Evolutionary conservation across 768 basidiomycete species (phyloP), one percentile per base, ranked within the genome.

Genomic region (Leccinum longicurvipes): DNA sequence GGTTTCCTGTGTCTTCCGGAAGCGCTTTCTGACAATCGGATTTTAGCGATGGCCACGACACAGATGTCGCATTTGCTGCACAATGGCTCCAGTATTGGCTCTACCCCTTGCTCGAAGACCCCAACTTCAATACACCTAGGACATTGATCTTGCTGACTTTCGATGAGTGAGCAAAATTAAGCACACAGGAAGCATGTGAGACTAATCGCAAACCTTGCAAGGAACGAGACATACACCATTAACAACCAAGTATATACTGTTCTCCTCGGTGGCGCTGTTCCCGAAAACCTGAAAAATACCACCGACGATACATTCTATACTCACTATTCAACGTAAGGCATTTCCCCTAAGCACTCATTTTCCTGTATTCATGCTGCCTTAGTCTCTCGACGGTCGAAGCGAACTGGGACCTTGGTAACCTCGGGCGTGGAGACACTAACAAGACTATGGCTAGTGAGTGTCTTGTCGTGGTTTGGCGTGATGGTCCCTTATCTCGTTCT

Each of bases 141-240:
- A 85, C 84, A 0, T 72, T 86, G 50, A 79, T 87, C 59, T 59
- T 85, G 5, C 63, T 85, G 46, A 85, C 82, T 0, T 86, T 85
- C 53, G 85, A 87, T 53, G 83, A 86, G 67, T 81, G 70, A 56
- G 77, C 74, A 53, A 58, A 58, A 14, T 48, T 24, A 19, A 34
- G 21, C 14, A 36, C 31, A 11, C 23, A 12, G 12, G 41, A 21
- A 14, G 29, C 39, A 23, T 31, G 12, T 36, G 19, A 6, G 42
- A 61, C 29, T 36, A n/a, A 55, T 32, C 17, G n/a, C 1, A 8
- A 14, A 41, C 42, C 6, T 48, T n/a, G 15, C 51, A 39, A 67
- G 66, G 50, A 67, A 59, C 29, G 72, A 65, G 19, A 65, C 65
- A 0, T 65, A 68, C 44, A 54, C 64, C 7, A 58, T 69, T 32